Conservation (phyloP, 768 basidiomycete genomes). For the Tylopilus sp. region DNA sequence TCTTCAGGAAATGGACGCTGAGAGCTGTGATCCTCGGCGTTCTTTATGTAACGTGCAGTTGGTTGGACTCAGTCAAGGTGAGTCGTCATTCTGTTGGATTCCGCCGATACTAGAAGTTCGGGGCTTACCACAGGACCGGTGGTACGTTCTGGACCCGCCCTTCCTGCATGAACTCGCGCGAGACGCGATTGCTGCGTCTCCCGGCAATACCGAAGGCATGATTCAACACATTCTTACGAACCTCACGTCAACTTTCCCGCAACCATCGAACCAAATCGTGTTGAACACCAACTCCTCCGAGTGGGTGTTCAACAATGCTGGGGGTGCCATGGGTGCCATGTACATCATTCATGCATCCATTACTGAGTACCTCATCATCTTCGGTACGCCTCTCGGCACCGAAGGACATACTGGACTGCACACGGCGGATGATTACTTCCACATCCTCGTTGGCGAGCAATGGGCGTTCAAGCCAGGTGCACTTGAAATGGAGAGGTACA, state of each 20-base stretch:
- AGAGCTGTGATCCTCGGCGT: conserved; percentile 26
- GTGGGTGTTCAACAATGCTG: conserved; percentile 97
- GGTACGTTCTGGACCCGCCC: conserved; percentile 81
- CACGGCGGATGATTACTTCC: conserved; percentile 97
- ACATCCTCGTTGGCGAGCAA: conserved; percentile 91
- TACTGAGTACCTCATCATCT: conserved; percentile 95
- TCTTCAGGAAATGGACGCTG: conserved; percentile 33
- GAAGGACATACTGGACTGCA: conserved; percentile 95
- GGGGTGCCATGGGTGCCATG: conserved; percentile 98
- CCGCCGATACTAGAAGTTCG: background rate
- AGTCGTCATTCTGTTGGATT: conserved; percentile 2
- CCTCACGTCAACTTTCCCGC: conserved; percentile 70
- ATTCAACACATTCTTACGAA: conserved; percentile 79
- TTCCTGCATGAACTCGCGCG: conserved; percentile 70
- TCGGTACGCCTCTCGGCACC: conserved; percentile 94
- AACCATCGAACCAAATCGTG: conserved; percentile 49
- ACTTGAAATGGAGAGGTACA: conserved; percentile 83
- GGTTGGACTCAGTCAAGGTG: conserved; percentile 66
- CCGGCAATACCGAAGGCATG: conserved; percentile 67
- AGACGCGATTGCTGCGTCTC: conserved; percentile 64
- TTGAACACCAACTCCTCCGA: conserved; percentile 59
- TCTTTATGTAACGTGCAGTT: conserved; percentile 39
- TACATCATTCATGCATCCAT: conserved; percentile 95
- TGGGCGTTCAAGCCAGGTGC: conserved; percentile 86
- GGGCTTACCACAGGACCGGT: conserved; percentile 54